phyloP scores from a whole-genome alignment of 1,284 basidiomycete genomes.

The Pseudozyma hubeiensis region DNA sequence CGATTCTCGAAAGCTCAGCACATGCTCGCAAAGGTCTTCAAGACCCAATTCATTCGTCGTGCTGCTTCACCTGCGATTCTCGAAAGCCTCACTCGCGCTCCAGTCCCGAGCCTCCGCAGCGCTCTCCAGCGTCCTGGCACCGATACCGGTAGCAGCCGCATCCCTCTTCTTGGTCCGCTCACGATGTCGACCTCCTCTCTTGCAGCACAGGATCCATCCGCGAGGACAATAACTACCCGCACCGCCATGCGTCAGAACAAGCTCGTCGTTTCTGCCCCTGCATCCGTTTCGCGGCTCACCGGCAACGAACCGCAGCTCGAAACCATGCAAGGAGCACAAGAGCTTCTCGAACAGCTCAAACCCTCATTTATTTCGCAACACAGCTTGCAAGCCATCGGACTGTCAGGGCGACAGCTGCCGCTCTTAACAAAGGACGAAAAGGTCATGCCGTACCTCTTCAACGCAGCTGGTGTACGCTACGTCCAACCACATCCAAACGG shows the following conservation, averaged over 20 bases:
- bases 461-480: slow-evolving; percentile 35
- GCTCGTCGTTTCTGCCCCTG: slow-evolving; percentile 24
- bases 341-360: slow-evolving; percentile 36
- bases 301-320: slow-evolving; percentile 27
- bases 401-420: slow-evolving; percentile 30
- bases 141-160: background rate
- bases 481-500: slow-evolving; percentile 42
- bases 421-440: slow-evolving; percentile 27
- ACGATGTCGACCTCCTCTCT: slow-evolving; percentile 8
- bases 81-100: background rate
- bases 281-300: slow-evolving; percentile 20
- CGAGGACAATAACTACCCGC: slow-evolving; percentile 5
- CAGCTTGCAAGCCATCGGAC: slow-evolving; percentile 32
- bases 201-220: background rate
- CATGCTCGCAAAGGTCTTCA: slow-evolving; percentile 21
- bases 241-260: slow-evolving; percentile 30
- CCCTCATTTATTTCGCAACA: slow-evolving; percentile 22
- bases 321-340: slow-evolving; percentile 16
- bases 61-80: background rate
- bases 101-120: background rate
- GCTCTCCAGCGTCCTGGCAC: slow-evolving; percentile 1
- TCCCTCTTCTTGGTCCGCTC: background rate
- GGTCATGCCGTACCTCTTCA: slow-evolving; percentile 38
- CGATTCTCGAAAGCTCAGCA: slow-evolving; percentile 3
- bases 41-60: slow-evolving; percentile 1